These are phyloP conservation scores for Solanum pinnatisectum DNA, from an alignment of 257 asterid genomes.

Conservation along the genomic window DNA sequence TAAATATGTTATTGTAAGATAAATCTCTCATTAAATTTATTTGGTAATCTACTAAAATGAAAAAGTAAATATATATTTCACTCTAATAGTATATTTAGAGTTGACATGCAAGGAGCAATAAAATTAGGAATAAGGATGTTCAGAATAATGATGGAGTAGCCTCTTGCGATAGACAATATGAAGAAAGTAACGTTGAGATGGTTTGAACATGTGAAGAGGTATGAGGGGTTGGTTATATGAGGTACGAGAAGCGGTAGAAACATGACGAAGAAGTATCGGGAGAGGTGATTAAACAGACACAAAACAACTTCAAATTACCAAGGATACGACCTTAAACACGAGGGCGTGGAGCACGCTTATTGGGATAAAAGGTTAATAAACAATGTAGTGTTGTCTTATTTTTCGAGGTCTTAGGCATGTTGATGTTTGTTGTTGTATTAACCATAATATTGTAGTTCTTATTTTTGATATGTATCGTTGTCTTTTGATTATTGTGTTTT, in stretches of 20 bases:
- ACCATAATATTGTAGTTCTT: too few species aligned
- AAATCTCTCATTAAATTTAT: neutral
- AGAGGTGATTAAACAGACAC: neutral
- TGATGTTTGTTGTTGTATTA: neutral
- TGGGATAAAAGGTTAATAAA: neutral
- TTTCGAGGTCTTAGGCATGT: neutral
- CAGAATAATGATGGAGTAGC: neutral
- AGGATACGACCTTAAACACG: too few species aligned
- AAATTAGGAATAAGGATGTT: too few species aligned
- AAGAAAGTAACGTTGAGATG: neutral
- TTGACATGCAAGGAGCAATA: neutral
- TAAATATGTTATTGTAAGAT: too few species aligned
- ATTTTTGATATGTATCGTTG: neutral
- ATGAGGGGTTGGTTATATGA: neutral
- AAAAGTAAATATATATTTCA: too few species aligned
- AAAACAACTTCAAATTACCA: neutral
- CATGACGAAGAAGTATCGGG: neutral
- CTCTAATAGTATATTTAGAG: neutral
- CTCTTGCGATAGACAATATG: neutral
- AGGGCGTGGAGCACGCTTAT: neutral
- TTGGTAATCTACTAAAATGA: neutral
- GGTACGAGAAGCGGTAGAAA: too few species aligned
- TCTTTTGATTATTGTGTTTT: too few species aligned
- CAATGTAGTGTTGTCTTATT: neutral
- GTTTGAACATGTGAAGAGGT: neutral